Base-by-base conservation (phyloP, 352 stramenopile species). In the Phytophthora sansomeana region DNA sequence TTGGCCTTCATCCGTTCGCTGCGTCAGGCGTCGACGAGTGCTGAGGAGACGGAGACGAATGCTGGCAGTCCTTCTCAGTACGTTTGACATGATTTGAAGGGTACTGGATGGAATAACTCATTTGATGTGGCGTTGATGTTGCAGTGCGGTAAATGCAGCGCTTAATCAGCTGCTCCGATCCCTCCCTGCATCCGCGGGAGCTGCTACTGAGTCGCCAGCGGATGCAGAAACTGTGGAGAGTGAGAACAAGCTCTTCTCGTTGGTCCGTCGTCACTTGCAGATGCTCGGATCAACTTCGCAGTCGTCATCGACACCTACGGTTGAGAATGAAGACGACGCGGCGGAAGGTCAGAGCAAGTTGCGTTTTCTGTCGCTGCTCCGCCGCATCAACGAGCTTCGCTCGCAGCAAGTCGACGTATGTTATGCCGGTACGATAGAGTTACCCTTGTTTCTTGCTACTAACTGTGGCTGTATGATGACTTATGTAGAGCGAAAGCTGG, bases 351-450 rank as follows among this genome's bases (percentile, higher is more conserved):
- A 81, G 56, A 83, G 75, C 60, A 78, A 86, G n/a, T 48, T 91
- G 33, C 85, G 84, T 21, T 93, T 93, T 54, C 64, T 93, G 28
- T 92, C 84, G 64, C 58, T 93, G 21, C 67, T 93, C 28, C 87
- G 87, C 38, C 85, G 87, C 43, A 90, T 95, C 57, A 95, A 95
- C 36, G 87, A 95, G 64, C 69, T 95, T 16, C 82, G 83, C n/a
- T 93, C 87, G 3, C 82, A 95, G 57, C 84, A 93, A 81, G 75
- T 87, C 11, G 73, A 87, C 62, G 81, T 90, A 69, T 38, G 75
- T 61, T 47, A 43, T 42, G 54, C 16, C 0, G 57, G 28, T 39
- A 29, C 8, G 19, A 47, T 36, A 17, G n/a, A n/a, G 16, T 42
- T 62, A 3, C 32, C 29, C 6, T 17, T 51, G n/a, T 42, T 35